Evolutionary conservation across 305 asterid species (phyloP).

Genomic region (Galium porrigens): DNA sequence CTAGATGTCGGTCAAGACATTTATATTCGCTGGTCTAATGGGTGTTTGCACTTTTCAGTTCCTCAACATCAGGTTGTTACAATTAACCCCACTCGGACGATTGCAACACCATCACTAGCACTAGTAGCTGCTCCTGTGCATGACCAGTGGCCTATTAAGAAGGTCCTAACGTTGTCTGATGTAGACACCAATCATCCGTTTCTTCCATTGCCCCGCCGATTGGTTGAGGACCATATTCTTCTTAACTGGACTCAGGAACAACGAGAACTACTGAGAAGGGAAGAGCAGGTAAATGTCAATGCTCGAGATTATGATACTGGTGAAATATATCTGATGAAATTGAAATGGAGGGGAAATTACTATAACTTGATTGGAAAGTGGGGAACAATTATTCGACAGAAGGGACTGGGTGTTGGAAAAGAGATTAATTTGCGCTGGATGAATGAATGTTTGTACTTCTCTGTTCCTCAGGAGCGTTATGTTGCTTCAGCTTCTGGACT

Average conservation of each 20-base stretch:
- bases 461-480: constrained; percentile 47
- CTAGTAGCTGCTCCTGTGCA: constrained; percentile 25
- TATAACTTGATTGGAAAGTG: constrained; percentile 63
- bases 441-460: constrained; percentile 48
- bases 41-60: constrained; percentile 61
- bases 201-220: constrained; percentile 57
- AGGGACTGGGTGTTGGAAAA: constrained; percentile 62
- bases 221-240: constrained; percentile 60
- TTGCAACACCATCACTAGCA: constrained; percentile 24
- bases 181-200: constrained; percentile 63
- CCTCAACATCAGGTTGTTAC: constrained; percentile 45
- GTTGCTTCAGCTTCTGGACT: constrained; percentile 34
- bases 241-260: constrained; percentile 48
- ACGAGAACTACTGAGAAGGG: constrained; percentile 46
- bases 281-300: constrained; percentile 49
- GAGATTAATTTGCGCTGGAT: constrained; percentile 58
- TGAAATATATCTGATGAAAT: constrained; percentile 48
- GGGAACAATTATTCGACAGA: constrained; percentile 54
- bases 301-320: constrained; percentile 56
- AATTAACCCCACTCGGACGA: constrained; percentile 35
- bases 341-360: constrained; percentile 56
- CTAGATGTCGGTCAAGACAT: constrained; percentile 68
- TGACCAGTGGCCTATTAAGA: constrained; percentile 62
- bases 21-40: constrained; percentile 50
- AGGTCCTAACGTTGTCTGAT: constrained; percentile 52